Conservation (phyloP, 2,329 filamentous ascomycete species). For the Microthyrium microscopicum region DNA sequence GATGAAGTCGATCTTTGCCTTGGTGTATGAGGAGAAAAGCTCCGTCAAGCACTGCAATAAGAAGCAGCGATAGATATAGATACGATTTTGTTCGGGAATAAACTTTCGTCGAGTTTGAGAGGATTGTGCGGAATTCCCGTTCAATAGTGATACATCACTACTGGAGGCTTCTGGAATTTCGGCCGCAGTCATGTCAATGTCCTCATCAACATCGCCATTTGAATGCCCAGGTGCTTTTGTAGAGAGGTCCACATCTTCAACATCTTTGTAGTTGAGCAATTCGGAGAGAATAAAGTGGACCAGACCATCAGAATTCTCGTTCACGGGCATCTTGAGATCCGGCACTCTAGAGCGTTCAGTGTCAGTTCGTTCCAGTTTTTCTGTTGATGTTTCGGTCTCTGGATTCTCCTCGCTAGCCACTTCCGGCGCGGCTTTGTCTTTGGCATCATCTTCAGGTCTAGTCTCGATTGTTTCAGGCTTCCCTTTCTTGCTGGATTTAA, state of each 20-base stretch:
- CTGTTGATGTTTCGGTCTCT: conserved; percentile 10
- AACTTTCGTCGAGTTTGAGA: conserved; percentile 36
- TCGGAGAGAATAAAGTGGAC: conserved; percentile 91
- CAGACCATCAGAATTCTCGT: conserved; percentile 88
- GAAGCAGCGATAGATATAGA: conserved; percentile 94
- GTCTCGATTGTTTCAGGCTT: conserved; percentile 29
- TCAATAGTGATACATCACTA: conserved; percentile 22
- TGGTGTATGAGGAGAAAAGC: conserved; percentile 78
- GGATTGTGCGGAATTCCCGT: conserved; percentile 4
- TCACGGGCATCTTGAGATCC: conserved; percentile 65
- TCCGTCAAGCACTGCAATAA: conserved; percentile 83
- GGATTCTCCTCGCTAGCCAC: conserved; percentile 13
- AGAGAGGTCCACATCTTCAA: conserved; percentile 59
- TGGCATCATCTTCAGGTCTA: conserved; percentile 12
- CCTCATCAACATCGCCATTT: conserved; percentile 23
- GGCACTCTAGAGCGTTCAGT: conserved; percentile 46
- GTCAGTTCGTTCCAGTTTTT: conserved; percentile 37
- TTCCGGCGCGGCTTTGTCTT: conserved; percentile 12
- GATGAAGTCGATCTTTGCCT: conserved; percentile 96
- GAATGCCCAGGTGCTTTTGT: conserved; percentile 8
- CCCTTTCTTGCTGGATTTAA: no score
- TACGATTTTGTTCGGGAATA: conserved; percentile 84
- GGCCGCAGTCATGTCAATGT: conserved; percentile 33
- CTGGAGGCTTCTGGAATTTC: conserved; percentile 12
- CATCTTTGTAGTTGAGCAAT: conserved; percentile 77